Evolutionary conservation across 2,329 filamentous ascomycete species (phyloP).

Genomic region (Immersiporthe knoxdaviesiana): DNA sequence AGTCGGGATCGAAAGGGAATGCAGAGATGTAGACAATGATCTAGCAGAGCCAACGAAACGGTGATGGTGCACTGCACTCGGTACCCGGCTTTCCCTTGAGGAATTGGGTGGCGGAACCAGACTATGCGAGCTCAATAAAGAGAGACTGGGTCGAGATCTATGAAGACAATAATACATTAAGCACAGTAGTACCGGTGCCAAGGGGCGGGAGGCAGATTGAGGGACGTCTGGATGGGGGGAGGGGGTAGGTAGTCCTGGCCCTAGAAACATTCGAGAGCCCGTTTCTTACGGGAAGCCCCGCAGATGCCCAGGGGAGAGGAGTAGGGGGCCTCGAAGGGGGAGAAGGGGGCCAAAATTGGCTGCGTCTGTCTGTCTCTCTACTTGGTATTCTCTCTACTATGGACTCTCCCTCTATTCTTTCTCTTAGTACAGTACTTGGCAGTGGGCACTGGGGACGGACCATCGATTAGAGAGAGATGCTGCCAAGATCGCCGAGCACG

Average conservation of each 20-base stretch:
- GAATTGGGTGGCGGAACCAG: not conserved
- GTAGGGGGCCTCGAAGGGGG: not conserved
- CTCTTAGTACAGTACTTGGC: too few relatives aligned
- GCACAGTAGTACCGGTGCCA: not conserved
- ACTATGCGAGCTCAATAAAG: not conserved
- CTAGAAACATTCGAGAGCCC: constrained; percentile 8
- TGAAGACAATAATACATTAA: not conserved
- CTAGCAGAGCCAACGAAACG: not conserved
- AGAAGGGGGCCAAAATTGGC: not conserved
- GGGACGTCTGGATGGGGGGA: not conserved
- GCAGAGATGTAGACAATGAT: not conserved
- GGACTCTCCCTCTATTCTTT: too few relatives aligned
- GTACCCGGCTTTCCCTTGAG: not conserved
- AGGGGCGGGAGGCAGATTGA: not conserved
- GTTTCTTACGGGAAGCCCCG: constrained; percentile 3
- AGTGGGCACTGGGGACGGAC: not conserved
- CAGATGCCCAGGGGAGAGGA: not conserved
- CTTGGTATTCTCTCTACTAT: too few relatives aligned
- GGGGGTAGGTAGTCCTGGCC: not conserved
- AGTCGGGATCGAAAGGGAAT: not conserved
- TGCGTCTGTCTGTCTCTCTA: too few relatives aligned
- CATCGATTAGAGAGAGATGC: not conserved
- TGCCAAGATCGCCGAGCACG: not conserved
- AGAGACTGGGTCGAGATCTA: not conserved
- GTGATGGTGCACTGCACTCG: not conserved